These are phyloP conservation scores for Flueggea neowawraea DNA, from an alignment of 441 rosid species.

Conservation along the genomic window DNA sequence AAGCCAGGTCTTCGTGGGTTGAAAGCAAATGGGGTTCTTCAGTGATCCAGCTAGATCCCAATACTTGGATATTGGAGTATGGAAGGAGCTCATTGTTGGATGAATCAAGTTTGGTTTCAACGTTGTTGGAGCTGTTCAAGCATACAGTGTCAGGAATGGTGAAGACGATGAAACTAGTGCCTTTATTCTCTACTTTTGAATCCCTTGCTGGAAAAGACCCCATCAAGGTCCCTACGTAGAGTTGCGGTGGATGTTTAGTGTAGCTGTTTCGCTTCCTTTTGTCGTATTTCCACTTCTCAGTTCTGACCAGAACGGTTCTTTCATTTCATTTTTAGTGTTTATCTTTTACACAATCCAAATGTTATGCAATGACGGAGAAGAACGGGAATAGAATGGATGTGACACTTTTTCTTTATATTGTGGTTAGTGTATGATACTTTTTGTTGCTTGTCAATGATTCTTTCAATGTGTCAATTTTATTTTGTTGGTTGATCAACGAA, in stretches of 20 bases:
- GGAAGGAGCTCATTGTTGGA: constrained; percentile 40
- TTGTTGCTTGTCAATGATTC: too few relatives aligned
- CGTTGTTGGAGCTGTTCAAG: constrained; percentile 43
- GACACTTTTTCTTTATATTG: too few relatives aligned
- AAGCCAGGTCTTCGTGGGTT: constrained; percentile 51
- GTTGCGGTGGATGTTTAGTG: background rate
- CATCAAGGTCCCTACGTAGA: constrained; percentile 54
- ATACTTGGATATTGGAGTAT: constrained; percentile 82
- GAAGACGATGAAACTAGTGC: constrained; percentile 32
- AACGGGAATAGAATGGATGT: too few relatives aligned
- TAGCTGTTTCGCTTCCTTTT: background rate
- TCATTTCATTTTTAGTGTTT: too few relatives aligned
- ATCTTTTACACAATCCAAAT: too few relatives aligned
- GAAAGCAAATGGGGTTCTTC: constrained; percentile 53
- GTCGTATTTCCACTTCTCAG: constrained; percentile 10
- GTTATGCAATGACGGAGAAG: too few relatives aligned
- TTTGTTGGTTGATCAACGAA: too few relatives aligned
- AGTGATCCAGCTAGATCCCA: constrained; percentile 64
- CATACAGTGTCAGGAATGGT: constrained; percentile 27
- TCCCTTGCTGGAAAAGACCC: constrained; percentile 15
- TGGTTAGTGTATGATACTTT: too few relatives aligned
- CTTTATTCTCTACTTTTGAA: constrained; percentile 37
- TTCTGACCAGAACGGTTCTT: too few relatives aligned
- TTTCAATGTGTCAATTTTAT: too few relatives aligned
- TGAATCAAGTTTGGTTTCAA: constrained; percentile 39